These are phyloP conservation scores for Coemansia sp. DNA, from an alignment of 192 early-diverging fungal genomes.

Conservation along the genomic window DNA sequence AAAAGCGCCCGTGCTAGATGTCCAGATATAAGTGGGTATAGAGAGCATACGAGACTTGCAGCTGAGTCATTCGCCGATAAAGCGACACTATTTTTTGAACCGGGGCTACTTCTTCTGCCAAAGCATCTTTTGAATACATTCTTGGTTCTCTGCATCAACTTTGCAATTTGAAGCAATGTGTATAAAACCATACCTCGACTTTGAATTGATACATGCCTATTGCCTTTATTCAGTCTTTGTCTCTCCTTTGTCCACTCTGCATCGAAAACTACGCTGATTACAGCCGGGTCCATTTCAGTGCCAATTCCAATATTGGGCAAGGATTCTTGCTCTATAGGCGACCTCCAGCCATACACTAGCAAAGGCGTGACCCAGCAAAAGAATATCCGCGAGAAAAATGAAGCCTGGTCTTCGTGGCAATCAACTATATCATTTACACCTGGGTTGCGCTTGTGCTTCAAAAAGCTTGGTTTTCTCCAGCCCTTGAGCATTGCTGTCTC, in stretches of 20 bases:
- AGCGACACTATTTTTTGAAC: no score
- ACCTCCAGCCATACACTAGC: constrained; percentile 28
- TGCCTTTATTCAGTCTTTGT: constrained; percentile 10
- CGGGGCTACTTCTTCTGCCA: no score
- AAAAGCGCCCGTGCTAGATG: constrained; percentile 21
- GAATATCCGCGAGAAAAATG: constrained; percentile 31
- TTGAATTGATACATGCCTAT: no score
- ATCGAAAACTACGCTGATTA: constrained; percentile 23
- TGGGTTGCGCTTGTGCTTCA: not conserved
- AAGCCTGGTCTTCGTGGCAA: constrained; percentile 28
- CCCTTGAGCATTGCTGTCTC: not conserved
- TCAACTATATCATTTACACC: not conserved
- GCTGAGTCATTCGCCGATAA: no score
- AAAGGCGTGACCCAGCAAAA: constrained; percentile 46
- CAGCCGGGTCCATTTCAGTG: constrained; percentile 21
- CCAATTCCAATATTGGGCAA: constrained; percentile 39
- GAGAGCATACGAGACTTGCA: constrained; percentile 4
- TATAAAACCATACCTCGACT: not conserved
- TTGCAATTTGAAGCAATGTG: not conserved
- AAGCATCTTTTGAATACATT: no score
- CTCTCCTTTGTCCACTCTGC: constrained; percentile 24
- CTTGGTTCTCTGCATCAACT: no score
- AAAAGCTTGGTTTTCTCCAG: not conserved
- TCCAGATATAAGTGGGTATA: constrained; percentile 26
- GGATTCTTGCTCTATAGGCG: constrained; percentile 19